These are phyloP conservation scores for Capsella bursapastoris DNA, from an alignment of 345 rosid species.

Conservation along the genomic window DNA sequence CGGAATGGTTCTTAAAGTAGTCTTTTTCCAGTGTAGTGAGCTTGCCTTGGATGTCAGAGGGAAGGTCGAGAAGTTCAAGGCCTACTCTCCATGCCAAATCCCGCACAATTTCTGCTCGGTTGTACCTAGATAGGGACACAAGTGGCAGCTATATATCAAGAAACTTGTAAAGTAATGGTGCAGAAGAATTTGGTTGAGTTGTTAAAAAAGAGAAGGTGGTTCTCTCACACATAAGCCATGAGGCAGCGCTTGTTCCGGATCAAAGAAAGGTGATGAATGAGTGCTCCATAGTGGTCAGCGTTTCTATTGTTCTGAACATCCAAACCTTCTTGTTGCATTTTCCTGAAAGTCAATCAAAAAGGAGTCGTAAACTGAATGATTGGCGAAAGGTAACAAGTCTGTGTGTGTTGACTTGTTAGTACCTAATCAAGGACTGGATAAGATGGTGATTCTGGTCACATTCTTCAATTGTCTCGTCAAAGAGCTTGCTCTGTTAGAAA, in stretches of 20 bases:
- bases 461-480: conserved; percentile 61
- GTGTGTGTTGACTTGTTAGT: too few relatives aligned
- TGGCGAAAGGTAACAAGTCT: not conserved
- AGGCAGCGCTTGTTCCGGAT: conserved; percentile 91
- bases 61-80: conserved; percentile 71
- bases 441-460: conserved; percentile 61
- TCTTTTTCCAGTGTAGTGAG: conserved; percentile 68
- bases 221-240: conserved; percentile 85
- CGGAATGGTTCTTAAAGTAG: conserved; percentile 70
- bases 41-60: conserved; percentile 74
- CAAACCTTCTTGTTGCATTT: conserved; percentile 86
- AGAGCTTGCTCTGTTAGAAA: conserved; percentile 56
- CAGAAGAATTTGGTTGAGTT: not conserved
- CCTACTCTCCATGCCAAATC: conserved; percentile 80
- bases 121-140: conserved; percentile 59
- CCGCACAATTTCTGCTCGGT: conserved; percentile 77
- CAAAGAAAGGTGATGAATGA: conserved; percentile 84
- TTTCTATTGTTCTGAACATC: conserved; percentile 80
- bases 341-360: conserved; percentile 49
- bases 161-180: not conserved
- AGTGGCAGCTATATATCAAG: not conserved
- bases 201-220: not conserved
- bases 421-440: conserved; percentile 67
- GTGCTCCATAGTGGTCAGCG: conserved; percentile 88
- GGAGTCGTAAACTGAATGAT: not conserved